Conservation (phyloP, 1,284 basidiomycete species). For the Cryptococcus depauperatus region DNA sequence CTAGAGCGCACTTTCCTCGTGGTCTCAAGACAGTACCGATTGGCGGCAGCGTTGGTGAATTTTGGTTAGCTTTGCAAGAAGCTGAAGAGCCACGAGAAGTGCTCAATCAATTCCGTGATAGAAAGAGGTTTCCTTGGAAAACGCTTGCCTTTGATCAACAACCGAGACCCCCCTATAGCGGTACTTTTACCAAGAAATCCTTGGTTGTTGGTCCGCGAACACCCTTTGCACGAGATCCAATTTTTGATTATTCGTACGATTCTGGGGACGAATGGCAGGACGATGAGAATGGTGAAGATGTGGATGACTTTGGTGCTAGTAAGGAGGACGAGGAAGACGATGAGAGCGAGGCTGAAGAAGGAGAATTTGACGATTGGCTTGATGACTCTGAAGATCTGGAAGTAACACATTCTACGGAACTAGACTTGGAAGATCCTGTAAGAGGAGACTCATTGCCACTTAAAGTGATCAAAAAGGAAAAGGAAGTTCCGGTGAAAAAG, state of each 20-base stretch:
- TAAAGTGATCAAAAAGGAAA: slow-evolving; percentile 26
- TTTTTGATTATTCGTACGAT: slow-evolving; percentile 44
- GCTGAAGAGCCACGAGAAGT: slow-evolving; percentile 40
- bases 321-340: slow-evolving; percentile 24
- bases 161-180: slow-evolving; percentile 40
- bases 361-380: slow-evolving; percentile 43
- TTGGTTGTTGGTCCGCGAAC: slow-evolving; percentile 42
- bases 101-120: slow-evolving; percentile 28
- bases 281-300: slow-evolving; percentile 41
- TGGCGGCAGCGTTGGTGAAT: slow-evolving; percentile 30
- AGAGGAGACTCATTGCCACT: slow-evolving; percentile 7
- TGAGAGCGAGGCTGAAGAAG: slow-evolving; percentile 34
- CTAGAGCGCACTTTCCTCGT: slow-evolving; percentile 6
- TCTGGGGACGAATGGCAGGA: slow-evolving; percentile 45
- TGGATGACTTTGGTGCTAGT: slow-evolving; percentile 29
- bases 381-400: slow-evolving; percentile 33
- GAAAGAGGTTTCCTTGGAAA: slow-evolving; percentile 40
- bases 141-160: slow-evolving; percentile 42
- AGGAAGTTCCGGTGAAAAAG: slow-evolving; percentile 26
- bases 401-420: slow-evolving; percentile 11
- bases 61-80: slow-evolving; percentile 33
- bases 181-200: slow-evolving; percentile 42
- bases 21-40: slow-evolving; percentile 35
- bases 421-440: slow-evolving; percentile 2
- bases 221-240: slow-evolving; percentile 42